Base-by-base conservation (phyloP, 2,329 filamentous ascomycete species). In the Fusarium robinianum region DNA sequence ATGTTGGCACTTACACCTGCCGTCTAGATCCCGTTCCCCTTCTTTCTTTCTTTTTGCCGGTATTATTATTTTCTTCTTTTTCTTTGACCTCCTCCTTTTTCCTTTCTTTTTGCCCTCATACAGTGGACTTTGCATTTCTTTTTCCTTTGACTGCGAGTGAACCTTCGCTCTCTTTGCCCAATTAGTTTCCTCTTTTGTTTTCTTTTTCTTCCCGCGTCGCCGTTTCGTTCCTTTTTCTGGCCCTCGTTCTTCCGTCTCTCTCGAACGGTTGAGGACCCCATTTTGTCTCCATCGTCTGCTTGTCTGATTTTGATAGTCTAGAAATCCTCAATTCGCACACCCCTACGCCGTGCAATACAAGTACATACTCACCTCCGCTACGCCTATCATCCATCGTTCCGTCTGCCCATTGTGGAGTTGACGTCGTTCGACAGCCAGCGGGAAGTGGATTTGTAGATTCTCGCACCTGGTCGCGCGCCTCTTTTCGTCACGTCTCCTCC, bases 371-470 rank as follows among this genome's bases (percentile, higher is more conserved):
- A 30, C 38, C 38, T 29, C 38, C 34, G 38, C 17, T 26, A 31
- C 45, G 27, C 41, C 17, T 29, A 43, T 44, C 27, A 36, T 47
- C 54, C 41, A 32, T 44, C 24, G 34, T 16, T 19, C 23, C 16
- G 30, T 44, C 36, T 30, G 18, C 19, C 22, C 31, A 37, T 46
- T 50, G 53, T 51, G 55, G 55, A 52, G 46, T 43, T 34, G 27
- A 37, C 45, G 35, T 53, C 31, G 47, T 42, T 14, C 25, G 37
- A 51, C 26, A 22, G 16, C 11, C 30, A 18, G 35, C 29, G 27
- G 22, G 25, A 30, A 32, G 26, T 22, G n/a, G n/a, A n/a, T n/a
- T n/a, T n/a, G 27, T 38, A 18, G 36, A 27, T 19, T 42, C 43
- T 51, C 37, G 17, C 29, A 40, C 49, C 49, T 31, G 49, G 38